Base-by-base conservation (phyloP, 1,284 basidiomycete genomes). In the Pseudozyma tsukubaensis region DNA sequence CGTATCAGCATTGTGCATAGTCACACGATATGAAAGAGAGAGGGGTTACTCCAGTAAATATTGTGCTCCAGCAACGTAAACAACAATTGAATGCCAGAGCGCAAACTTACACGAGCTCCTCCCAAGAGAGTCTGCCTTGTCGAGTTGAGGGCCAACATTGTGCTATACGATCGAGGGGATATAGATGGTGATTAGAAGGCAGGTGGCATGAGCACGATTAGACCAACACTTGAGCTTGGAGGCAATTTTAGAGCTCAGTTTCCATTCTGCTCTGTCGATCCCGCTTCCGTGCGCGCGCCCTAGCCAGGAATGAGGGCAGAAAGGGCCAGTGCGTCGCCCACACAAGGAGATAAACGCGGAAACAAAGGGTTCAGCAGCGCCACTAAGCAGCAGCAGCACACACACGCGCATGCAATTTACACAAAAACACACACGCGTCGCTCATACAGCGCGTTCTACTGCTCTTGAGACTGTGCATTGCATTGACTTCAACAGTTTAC, bases 91-190 rank as follows among this genome's bases (percentile, higher is more conserved):
- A 19, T 34, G 24, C 11, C 3, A 34, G 29, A 34, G 4, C 21
- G 32, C 8, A 43, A 12, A 65, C 62, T 58, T 58, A 59, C 63
- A 35, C 70, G 70, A 44, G 57, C 64, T 32, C 70, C 64, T 1
- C 45, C 16, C 2, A 54, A 7, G 9, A 72, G 50, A 13, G 70
- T 54, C 21, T 68, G 64, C 43, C 53, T 60, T 47, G 64, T 59
- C 19, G 61, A 40, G 50, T 52, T 49, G 29, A 72, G 42, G 1
- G 51, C 21, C 44, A 67, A 44, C 70, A 72, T 72, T 37, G 40
- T 62, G 37, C 34, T 36, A 14, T 21, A 12, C 18, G 34, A 18
- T 50, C 24, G 24, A 19, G 40, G 3, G 1, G 36, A 18, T 19
- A 48, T 9, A 45, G 39, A 37, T 40, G 40, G 42, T 50, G 40